These are phyloP conservation scores for Xylaria telfairii DNA, from an alignment of 495 filamentous ascomycete genomes.

Conservation along the genomic window DNA sequence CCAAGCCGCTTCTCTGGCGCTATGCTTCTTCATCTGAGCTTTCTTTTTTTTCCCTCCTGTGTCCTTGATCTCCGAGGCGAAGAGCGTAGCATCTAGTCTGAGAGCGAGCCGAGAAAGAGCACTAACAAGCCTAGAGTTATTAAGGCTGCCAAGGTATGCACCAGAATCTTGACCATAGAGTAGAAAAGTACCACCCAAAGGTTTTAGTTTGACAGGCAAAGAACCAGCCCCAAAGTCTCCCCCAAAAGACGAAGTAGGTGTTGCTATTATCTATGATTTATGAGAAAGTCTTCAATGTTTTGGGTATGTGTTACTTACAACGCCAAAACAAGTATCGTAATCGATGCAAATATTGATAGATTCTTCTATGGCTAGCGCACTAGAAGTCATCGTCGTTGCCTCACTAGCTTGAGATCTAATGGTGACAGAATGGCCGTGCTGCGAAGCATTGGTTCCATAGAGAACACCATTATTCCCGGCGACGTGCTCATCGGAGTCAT, in stretches of 20 bases:
- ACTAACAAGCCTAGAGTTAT: not conserved
- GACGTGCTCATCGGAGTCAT: too few relatives aligned
- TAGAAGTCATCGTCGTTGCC: too few relatives aligned
- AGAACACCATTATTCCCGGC: too few relatives aligned
- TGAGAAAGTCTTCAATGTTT: too few relatives aligned
- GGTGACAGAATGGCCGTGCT: too few relatives aligned
- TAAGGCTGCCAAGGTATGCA: not conserved
- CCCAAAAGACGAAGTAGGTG: not conserved
- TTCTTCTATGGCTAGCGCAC: not conserved
- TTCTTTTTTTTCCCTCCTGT: too few relatives aligned
- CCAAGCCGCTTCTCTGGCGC: too few relatives aligned
- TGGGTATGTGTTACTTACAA: not conserved
- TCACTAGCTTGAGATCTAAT: too few relatives aligned
- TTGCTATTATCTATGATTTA: not conserved
- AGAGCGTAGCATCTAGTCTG: not conserved
- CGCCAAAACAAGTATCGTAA: slow-evolving; percentile 8
- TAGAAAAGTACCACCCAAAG: not conserved
- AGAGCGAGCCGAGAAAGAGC: not conserved
- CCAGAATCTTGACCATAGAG: not conserved
- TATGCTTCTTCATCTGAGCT: too few relatives aligned
- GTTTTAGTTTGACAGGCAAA: not conserved
- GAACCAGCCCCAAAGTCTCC: not conserved
- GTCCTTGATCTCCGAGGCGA: too few relatives aligned
- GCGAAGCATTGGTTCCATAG: too few relatives aligned
- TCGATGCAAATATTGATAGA: not conserved